phyloP scores from a whole-genome alignment of 2,329 filamentous ascomycete species.

The Pyricularia sp. region DNA sequence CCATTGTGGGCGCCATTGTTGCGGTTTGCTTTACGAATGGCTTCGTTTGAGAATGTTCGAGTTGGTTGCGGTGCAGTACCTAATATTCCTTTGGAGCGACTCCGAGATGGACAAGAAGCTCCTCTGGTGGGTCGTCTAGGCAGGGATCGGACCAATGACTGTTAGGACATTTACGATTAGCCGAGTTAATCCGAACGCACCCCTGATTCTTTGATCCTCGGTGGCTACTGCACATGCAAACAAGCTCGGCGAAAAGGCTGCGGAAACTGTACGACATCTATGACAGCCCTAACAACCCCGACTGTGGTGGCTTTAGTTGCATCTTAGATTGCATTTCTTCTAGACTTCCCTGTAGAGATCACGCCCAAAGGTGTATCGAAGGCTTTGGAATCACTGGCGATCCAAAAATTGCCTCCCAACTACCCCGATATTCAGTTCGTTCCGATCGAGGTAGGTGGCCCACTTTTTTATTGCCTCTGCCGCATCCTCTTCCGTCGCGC shows the following conservation, averaged over 20 bases:
- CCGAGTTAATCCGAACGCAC: slow-evolving; percentile 7
- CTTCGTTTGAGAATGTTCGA: background rate
- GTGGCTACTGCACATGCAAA: slow-evolving; percentile 6
- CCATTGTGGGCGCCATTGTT: slow-evolving; percentile 3
- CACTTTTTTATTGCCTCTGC: slow-evolving; percentile 20
- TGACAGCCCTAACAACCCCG: background rate
- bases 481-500: background rate
- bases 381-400: background rate
- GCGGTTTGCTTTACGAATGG: background rate
- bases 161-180: background rate
- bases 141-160: background rate
- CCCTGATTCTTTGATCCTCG: background rate
- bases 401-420: background rate
- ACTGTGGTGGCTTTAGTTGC: background rate
- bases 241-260: slow-evolving; percentile 18
- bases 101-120: background rate
- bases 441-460: background rate
- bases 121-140: background rate
- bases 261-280: background rate
- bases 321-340: background rate
- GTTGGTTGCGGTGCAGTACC: background rate
- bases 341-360: background rate
- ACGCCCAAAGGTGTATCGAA: background rate
- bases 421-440: background rate
- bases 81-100: background rate